Evolutionary conservation across 495 filamentous ascomycete species (phyloP).

Genomic region (Podospora tetraspora): DNA sequence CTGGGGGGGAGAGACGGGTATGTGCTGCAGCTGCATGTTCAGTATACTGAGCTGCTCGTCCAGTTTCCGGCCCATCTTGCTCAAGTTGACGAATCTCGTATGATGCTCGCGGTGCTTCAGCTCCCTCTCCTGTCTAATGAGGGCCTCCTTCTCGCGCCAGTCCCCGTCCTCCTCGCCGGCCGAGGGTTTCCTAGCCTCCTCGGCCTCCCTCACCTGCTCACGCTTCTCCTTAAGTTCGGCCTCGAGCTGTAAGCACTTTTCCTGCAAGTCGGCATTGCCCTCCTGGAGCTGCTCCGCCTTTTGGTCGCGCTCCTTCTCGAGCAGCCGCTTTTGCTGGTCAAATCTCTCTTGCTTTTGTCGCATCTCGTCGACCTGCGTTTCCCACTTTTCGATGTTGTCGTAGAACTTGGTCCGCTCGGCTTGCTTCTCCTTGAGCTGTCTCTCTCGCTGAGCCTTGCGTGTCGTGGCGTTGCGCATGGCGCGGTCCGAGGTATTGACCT

Average conservation of each 20-base stretch:
- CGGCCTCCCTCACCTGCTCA: slow-evolving; percentile 47
- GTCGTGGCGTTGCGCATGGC: slow-evolving; percentile 79
- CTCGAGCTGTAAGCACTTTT: slow-evolving; percentile 39
- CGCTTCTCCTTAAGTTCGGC: slow-evolving; percentile 45
- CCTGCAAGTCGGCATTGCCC: slow-evolving; percentile 27
- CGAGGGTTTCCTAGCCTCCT: slow-evolving; percentile 49
- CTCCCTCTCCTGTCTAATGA: slow-evolving; percentile 39
- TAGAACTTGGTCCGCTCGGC: slow-evolving; percentile 54
- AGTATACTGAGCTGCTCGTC: slow-evolving; percentile 37
- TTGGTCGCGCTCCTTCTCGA: slow-evolving; percentile 38
- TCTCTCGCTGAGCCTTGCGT: slow-evolving; percentile 74
- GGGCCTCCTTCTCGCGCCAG: slow-evolving; percentile 44
- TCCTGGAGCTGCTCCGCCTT: slow-evolving; percentile 30
- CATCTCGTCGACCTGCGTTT: slow-evolving; percentile 49
- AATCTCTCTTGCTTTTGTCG: slow-evolving; percentile 37
- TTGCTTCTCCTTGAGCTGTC: slow-evolving; percentile 67
- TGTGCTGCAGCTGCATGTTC: slow-evolving; percentile 31
- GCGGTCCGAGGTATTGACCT: slow-evolving; percentile 74
- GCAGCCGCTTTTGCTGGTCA: slow-evolving; percentile 38
- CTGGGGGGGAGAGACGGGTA: slow-evolving; percentile 23
- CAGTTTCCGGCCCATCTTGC: slow-evolving; percentile 31
- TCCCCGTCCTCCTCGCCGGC: slow-evolving; percentile 51
- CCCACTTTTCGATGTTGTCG: slow-evolving; percentile 53
- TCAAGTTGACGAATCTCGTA: slow-evolving; percentile 28
- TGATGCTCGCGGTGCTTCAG: slow-evolving; percentile 31